Evolutionary conservation across 306 rosid genomes (phyloP).

Genomic region (Corylus americana): DNA sequence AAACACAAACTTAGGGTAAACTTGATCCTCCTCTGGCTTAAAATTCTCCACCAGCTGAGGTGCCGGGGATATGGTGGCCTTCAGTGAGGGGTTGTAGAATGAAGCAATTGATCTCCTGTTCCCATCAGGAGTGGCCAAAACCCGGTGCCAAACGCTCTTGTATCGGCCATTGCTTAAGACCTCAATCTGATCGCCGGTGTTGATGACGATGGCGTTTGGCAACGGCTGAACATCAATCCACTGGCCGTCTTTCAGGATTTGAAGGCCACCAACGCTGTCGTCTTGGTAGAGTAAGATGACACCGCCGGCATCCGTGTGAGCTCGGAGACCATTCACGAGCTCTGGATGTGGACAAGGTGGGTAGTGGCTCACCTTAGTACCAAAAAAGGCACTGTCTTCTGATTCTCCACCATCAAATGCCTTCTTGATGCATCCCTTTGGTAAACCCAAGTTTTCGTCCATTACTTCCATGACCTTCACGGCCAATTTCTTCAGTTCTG

Average conservation of each 20-base stretch:
- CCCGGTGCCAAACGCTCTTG: conserved; percentile 95
- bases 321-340: conserved; percentile 81
- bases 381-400: conserved; percentile 64
- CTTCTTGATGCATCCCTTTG: conserved; percentile 68
- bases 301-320: conserved; percentile 98
- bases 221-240: conserved; percentile 92
- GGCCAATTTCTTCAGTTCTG: conserved; percentile 69
- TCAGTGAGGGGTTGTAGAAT: conserved; percentile 78
- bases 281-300: conserved; percentile 92
- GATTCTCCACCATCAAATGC: conserved; percentile 63
- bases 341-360: conserved; percentile 89
- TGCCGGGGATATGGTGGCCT: conserved; percentile 90
- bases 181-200: conserved; percentile 99
- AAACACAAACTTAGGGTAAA: conserved; percentile 84
- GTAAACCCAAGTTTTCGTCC: conserved; percentile 86
- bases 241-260: conserved; percentile 84
- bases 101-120: conserved; percentile 92
- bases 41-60: conserved; percentile 50
- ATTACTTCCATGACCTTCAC: conserved; percentile 73
- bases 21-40: conserved; percentile 45
- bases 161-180: conserved; percentile 87
- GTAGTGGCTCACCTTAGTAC: conserved; percentile 99
- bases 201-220: conserved; percentile 81
- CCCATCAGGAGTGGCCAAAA: conserved; percentile 57
- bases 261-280: conserved; percentile 87